phyloP scores from a whole-genome alignment of 2,329 filamentous ascomycete species.

The Aureobasidium sp. region DNA sequence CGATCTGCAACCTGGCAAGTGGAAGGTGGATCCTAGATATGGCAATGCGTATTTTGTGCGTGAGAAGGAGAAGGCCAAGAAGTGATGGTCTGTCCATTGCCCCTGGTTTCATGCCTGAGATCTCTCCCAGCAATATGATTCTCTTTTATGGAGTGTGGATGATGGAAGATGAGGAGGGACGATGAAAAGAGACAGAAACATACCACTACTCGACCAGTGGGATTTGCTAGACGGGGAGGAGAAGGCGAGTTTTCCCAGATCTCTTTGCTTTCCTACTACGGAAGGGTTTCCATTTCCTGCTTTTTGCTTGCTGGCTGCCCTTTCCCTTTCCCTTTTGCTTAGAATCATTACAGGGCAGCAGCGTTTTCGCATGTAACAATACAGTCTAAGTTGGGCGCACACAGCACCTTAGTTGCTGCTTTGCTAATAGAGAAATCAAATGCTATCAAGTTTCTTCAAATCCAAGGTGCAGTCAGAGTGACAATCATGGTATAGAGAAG shows the following conservation, averaged over 20 bases:
- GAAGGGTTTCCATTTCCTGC: background rate
- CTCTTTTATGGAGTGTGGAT: background rate
- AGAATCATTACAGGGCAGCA: background rate
- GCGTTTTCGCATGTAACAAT: background rate
- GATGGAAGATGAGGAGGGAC: background rate
- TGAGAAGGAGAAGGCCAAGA: slow-evolving; percentile 19
- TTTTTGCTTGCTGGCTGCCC: background rate
- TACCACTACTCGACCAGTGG: background rate
- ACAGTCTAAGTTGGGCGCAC: background rate
- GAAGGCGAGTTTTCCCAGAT: no score
- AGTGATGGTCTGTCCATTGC: slow-evolving; percentile 8
- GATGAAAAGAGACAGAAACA: background rate
- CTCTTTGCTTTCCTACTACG: background rate
- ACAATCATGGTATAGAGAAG: no score
- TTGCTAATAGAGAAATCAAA: background rate
- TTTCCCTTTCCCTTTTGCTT: background rate
- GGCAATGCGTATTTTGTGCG: slow-evolving; percentile 27
- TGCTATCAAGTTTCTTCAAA: no score
- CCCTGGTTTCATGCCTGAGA: background rate
- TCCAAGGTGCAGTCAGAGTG: no score
- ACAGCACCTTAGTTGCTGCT: background rate
- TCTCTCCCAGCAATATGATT: background rate
- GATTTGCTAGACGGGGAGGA: background rate
- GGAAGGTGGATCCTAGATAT: slow-evolving; percentile 26
- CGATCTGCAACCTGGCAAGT: slow-evolving; percentile 24